Base-by-base conservation (phyloP, 805 yeast genomes). In the Ogataea parapolymorpha region DNA sequence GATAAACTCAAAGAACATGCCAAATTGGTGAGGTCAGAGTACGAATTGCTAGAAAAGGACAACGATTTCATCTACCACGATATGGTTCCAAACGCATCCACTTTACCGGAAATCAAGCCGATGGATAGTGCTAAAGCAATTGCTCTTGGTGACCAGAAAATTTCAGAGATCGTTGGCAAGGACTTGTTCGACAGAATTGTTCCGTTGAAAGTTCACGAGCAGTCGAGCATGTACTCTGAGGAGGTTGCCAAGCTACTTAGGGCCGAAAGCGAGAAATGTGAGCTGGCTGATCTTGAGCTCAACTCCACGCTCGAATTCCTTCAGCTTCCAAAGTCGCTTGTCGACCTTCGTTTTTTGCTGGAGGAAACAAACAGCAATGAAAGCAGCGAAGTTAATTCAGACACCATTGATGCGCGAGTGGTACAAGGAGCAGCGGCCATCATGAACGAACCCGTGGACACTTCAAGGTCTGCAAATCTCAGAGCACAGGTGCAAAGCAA, bases 31-130 rank as follows among this genome's bases (percentile, higher is more conserved):
- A 50, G 51, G 34, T 14, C 30, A 2, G 67, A 71, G 35, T 47
- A 67, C 11, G 59, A 59, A 20, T 51, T 61, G 2, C 52, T 86
- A 51, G 79, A 74, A 18, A 88, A 85, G 50, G 98, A 91, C 56
- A 91, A 91, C 55, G 97, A 91, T 58, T 82, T 79, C 53, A 86
- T 91, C 26, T 91, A 86, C 57, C 95, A 93, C 61, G 91, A 84
- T 15, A 54, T 70, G 1, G 67, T 90, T 11, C 96, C 96, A 1
- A 67, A 76, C 4, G 63, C 64, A 23, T 75, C 76, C 16, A 62
- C 82, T 0, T 63, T 88, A 35, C 76, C 86, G 6, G 83, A 79
- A 11, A 70, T 88, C 4, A 79, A 84, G 46, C 76, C 82, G 0
- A 68, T 85, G 65, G 85, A 80, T 33, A 83, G 88, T 42, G 80